phyloP scores from a whole-genome alignment of 208 protist genomes.

The Naegleria gruberi region DNA sequence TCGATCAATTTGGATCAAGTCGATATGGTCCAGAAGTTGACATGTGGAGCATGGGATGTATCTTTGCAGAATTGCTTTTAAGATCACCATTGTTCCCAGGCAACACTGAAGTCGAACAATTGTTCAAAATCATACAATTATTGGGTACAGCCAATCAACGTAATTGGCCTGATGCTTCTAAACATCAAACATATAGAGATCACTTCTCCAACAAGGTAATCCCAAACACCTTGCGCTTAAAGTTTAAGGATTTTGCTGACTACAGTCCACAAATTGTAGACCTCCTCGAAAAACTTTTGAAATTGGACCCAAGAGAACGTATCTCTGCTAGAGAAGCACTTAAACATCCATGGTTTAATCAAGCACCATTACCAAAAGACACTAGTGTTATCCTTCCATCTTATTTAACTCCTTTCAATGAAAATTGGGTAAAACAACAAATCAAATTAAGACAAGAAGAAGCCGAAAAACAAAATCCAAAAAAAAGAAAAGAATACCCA shows the following conservation, averaged over 20 bases:
- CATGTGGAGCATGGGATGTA: constrained; percentile 42
- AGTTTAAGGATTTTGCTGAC: not conserved
- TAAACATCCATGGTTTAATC: not conserved
- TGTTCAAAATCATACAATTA: constrained; percentile 61
- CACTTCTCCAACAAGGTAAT: not conserved
- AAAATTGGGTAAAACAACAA: constrained; percentile 12
- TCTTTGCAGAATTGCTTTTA: constrained; percentile 42
- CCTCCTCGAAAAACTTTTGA: not conserved
- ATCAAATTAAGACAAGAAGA: not conserved
- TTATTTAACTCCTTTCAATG: not conserved
- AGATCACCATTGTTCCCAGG: constrained; percentile 41
- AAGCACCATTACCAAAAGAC: not conserved
- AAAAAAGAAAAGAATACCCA: not conserved
- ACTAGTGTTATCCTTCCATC: not conserved
- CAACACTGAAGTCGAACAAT: constrained; percentile 38
- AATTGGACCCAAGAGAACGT: not conserved
- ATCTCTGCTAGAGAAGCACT: not conserved
- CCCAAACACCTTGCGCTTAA: not conserved
- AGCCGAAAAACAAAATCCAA: not conserved
- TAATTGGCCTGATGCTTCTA: constrained; percentile 69
- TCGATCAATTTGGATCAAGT: not conserved
- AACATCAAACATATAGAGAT: not conserved
- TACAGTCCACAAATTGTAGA: not conserved
- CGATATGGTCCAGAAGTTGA: constrained; percentile 41
- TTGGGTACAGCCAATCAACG: constrained; percentile 82